Conservation (phyloP, 345 rosid genomes). For the Citrus unshiu region DNA sequence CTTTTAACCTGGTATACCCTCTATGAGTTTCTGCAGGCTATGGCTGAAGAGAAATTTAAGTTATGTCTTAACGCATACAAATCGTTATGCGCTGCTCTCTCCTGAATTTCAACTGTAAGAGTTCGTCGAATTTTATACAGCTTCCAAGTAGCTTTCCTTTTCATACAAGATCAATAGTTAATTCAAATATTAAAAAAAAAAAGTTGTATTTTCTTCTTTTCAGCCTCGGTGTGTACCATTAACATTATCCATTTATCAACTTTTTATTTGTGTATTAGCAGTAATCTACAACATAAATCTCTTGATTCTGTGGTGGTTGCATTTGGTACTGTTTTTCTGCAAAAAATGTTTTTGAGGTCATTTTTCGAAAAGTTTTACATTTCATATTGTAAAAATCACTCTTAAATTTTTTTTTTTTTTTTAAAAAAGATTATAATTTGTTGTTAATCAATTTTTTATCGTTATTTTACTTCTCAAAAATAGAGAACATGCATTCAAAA, state of each 20-base stretch:
- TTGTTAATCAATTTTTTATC: neutral
- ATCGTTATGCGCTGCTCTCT: slow-evolving; percentile 60
- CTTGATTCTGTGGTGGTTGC: too few species aligned
- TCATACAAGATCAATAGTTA: neutral
- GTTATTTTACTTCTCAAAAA: neutral
- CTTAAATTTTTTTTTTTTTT: too few species aligned
- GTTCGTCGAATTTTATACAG: neutral
- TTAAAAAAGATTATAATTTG: neutral
- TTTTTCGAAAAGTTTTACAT: too few species aligned
- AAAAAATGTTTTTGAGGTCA: too few species aligned
- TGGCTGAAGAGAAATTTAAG: slow-evolving; percentile 88
- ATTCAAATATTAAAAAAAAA: neutral
- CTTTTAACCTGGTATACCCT: neutral
- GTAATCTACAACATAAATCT: neutral
- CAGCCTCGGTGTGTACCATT: neutral
- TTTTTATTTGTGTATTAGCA: neutral
- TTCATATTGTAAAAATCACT: neutral
- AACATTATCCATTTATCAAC: neutral
- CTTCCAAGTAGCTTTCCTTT: neutral
- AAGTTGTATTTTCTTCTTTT: neutral
- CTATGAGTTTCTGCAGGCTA: slow-evolving; percentile 40
- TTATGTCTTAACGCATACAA: slow-evolving; percentile 73
- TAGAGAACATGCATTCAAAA: neutral
- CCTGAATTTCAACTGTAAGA: slow-evolving; percentile 13
- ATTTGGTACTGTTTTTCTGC: too few species aligned